Percentiles rank a stretch among this genome's conserved stretches.
Evolutionary conservation across 106 monocot genomes (phyloP).

Genomic region (Dioscorea zingiberensis): DNA sequence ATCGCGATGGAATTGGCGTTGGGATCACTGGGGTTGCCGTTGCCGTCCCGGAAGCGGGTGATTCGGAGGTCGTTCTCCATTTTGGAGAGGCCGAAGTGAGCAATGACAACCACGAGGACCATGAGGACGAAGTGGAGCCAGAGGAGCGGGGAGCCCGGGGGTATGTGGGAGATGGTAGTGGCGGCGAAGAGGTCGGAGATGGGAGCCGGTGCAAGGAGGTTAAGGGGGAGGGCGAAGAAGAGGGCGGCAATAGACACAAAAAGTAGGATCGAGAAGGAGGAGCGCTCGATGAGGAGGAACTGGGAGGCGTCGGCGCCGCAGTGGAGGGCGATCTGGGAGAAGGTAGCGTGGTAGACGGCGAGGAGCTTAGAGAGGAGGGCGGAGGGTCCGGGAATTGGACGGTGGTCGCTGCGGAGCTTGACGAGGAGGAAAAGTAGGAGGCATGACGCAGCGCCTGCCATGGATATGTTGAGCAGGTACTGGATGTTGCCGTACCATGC

Average conservation of each 20-base stretch:
- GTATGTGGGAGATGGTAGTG: conserved; percentile 78
- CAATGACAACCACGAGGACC: conserved; percentile 52
- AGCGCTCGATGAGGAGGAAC: conserved; percentile 86
- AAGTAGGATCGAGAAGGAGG: conserved; percentile 56
- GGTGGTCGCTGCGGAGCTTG: conserved; percentile 92
- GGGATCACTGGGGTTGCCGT: conserved; percentile 48
- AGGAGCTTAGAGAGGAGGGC: conserved; percentile 89
- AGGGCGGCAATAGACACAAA: conserved; percentile 44
- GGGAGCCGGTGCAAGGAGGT: conserved; percentile 42
- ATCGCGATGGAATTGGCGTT: conserved; percentile 54
- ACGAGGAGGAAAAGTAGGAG: conserved; percentile 88
- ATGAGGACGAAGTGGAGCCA: conserved; percentile 78
- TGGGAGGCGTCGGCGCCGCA: conserved; percentile 96
- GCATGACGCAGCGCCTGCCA: conserved; percentile 63
- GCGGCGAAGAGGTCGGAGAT: conserved; percentile 62
- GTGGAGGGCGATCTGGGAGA: conserved; percentile 80
- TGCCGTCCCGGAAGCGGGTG: conserved; percentile 65
- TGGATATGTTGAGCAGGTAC: conserved; percentile 94
- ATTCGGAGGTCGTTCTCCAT: conserved; percentile 71
- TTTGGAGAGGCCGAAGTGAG: conserved; percentile 68
- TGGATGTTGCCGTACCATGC: conserved; percentile 96
- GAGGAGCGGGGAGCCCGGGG: conserved; percentile 55
- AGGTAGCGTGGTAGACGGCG: conserved; percentile 75
- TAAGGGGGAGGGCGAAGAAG: conserved; percentile 55
- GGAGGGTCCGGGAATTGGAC: conserved; percentile 69